These are phyloP conservation scores for Aspergillus bertholletiae DNA, from an alignment of 495 filamentous ascomycete species.

Conservation along the genomic window DNA sequence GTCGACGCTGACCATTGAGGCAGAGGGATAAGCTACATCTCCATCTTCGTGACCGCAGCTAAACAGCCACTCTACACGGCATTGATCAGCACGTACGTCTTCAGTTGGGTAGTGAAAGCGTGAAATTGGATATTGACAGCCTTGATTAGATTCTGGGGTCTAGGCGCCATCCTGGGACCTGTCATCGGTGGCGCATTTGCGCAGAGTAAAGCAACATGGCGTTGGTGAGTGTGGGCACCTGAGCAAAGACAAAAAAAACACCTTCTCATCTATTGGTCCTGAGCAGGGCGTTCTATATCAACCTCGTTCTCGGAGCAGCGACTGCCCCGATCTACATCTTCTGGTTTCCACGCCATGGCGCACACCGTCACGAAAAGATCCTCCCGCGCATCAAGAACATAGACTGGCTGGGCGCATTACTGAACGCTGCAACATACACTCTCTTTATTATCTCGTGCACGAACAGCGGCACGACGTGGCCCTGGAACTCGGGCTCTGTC, in stretches of 20 bases:
- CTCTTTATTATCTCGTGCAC: constrained; percentile 21
- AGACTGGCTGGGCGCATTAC: constrained; percentile 20
- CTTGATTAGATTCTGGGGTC: too few relatives aligned
- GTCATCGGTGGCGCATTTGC: constrained; percentile 39
- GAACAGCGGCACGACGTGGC: constrained; percentile 25
- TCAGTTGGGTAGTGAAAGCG: too few relatives aligned
- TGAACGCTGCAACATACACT: constrained; percentile 14
- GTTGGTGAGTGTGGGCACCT: too few relatives aligned
- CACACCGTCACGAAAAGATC: too few relatives aligned
- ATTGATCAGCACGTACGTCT: too few relatives aligned
- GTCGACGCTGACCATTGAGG: too few relatives aligned
- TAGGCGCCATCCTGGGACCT: constrained; percentile 43
- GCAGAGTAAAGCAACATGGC: constrained; percentile 32
- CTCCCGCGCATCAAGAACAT: not conserved
- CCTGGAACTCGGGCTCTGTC: constrained; percentile 38
- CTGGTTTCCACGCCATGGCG: too few relatives aligned
- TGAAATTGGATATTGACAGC: too few relatives aligned
- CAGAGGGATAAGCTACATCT: constrained; percentile 38
- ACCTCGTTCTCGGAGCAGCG: too few relatives aligned
- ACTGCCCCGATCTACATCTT: constrained; percentile 59
- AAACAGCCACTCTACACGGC: too few relatives aligned
- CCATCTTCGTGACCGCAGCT: constrained; percentile 15
- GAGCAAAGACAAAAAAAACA: too few relatives aligned
- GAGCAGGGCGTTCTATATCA: constrained; percentile 49
- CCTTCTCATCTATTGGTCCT: too few relatives aligned